Conservation (phyloP, 768 basidiomycete species). For the Brasilioporus rufonigricans region DNA sequence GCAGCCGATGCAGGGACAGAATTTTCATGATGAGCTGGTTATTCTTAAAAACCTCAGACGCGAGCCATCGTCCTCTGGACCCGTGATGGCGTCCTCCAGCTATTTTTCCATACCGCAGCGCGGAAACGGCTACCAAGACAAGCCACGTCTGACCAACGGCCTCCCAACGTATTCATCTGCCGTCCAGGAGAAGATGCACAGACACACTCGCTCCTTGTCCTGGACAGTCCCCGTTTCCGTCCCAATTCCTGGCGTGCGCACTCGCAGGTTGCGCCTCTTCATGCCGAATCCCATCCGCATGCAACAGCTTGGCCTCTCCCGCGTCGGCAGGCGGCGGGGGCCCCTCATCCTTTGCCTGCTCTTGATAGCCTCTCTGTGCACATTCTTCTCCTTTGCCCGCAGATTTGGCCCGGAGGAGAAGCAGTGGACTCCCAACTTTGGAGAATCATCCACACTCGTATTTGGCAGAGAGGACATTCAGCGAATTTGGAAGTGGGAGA, state of each 20-base stretch:
- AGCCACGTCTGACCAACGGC: conserved; percentile 39
- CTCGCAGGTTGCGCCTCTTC: conserved; percentile 55
- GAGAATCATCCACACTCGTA: conserved; percentile 69
- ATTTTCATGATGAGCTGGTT: conserved; percentile 16
- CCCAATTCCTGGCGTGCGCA: conserved; percentile 56
- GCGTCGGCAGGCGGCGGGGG: conserved; percentile 59
- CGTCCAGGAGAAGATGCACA: conserved; percentile 63
- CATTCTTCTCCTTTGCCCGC: conserved; percentile 57
- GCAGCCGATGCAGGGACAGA: background rate
- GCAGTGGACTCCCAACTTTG: conserved; percentile 59
- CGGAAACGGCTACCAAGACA: conserved; percentile 46
- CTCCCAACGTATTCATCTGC: conserved; percentile 54
- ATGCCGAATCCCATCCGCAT: conserved; percentile 61
- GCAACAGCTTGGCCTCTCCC: conserved; percentile 53
- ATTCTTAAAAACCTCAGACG: conserved; percentile 14
- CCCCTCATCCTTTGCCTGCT: conserved; percentile 49
- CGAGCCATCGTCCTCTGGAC: conserved; percentile 15
- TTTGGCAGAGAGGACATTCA: conserved; percentile 77
- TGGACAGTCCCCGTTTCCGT: conserved; percentile 63
- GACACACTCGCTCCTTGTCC: conserved; percentile 42
- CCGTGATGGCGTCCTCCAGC: conserved; percentile 43
- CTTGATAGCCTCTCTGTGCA: conserved; percentile 47
- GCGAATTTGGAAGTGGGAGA: conserved; percentile 95
- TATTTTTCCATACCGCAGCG: conserved; percentile 47
- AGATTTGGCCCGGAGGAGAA: conserved; percentile 61